These are phyloP conservation scores for Pythium phragmitis DNA, from an alignment of 352 stramenopile species.

Conservation along the genomic window DNA sequence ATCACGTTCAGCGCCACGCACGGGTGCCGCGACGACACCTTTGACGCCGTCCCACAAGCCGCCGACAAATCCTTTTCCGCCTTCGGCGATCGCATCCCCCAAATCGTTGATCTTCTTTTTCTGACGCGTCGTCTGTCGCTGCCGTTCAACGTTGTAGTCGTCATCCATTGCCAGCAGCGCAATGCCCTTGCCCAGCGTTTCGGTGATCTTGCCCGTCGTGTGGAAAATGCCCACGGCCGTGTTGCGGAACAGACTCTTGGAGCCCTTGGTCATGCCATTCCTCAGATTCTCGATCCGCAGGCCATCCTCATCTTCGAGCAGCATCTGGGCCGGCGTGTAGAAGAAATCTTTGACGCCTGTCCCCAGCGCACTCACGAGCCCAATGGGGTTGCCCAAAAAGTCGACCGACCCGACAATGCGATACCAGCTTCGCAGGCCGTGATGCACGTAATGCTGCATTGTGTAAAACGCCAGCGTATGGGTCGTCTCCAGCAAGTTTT, in stretches of 20 bases:
- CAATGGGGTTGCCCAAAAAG: constrained; percentile 89
- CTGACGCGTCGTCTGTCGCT: constrained; percentile 71
- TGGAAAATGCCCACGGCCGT: constrained; percentile 89
- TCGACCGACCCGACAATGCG: constrained; percentile 90
- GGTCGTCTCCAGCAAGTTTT: constrained; percentile 86
- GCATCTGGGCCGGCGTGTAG: constrained; percentile 92
- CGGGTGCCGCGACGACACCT: constrained; percentile 71
- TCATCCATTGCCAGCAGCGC: constrained; percentile 86
- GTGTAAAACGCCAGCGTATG: constrained; percentile 83
- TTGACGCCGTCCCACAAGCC: constrained; percentile 85
- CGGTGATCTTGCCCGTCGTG: constrained; percentile 88
- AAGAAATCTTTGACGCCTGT: constrained; percentile 94
- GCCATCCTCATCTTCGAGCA: constrained; percentile 89
- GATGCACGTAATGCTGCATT: constrained; percentile 86
- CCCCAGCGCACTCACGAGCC: constrained; percentile 86
- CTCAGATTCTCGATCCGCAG: constrained; percentile 82
- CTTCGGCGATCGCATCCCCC: constrained; percentile 78
- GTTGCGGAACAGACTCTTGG: constrained; percentile 84
- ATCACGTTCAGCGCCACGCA: constrained; percentile 72
- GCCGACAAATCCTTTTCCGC: constrained; percentile 72
- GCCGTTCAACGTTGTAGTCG: constrained; percentile 82
- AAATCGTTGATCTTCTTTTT: constrained; percentile 79
- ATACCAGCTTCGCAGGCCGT: constrained; percentile 83
- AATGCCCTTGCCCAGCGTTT: constrained; percentile 87
- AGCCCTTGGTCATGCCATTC: constrained; percentile 88